Base-by-base conservation (phyloP, 495 filamentous ascomycete genomes). In the Daldinia decipiens region DNA sequence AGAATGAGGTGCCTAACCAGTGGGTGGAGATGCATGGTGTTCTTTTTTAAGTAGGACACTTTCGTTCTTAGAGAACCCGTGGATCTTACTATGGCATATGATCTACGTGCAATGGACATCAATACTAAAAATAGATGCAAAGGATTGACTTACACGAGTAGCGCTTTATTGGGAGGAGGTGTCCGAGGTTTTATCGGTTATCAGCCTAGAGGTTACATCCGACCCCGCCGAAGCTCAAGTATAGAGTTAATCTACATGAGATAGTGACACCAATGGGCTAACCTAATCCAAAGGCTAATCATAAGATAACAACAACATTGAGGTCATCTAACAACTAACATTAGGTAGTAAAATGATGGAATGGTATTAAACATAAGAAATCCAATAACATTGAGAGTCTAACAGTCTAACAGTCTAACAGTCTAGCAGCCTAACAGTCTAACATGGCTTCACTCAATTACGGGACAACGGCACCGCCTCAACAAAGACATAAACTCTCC, bases 391-490 rank as follows among this genome's bases (percentile, higher is more conserved):
- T 19, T 3, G 34, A 45, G 45, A 59, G 34, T 57, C 6, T 15
- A 72, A 72, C 12, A 72, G n/a, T n/a, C n/a, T n/a, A n/a, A n/a
- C n/a, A n/a, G n/a, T n/a, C n/a, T n/a, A n/a, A n/a, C n/a, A n/a
- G n/a, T n/a, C n/a, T n/a, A n/a, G n/a, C n/a, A n/a, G n/a, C n/a
- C n/a, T n/a, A n/a, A n/a, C n/a, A 59, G 34, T 57, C 6, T 15
- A 72, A 72, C 12, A 72, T 72, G 70, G 50, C 59, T 45, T 40
- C 69, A 24, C 45, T 34, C 43, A 60, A 50, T 4, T 15, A 29
- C 29, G 1, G 21, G 7, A n/a, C 0, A 21, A 15, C 31, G n/a
- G 31, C 45, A 54, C 55, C 29, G 40, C 62, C 34, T 50, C 54
- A 60, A 21, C 54, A 59, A 34, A 60, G 59, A 13, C 38, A 68